Evolutionary conservation across 2,329 filamentous ascomycete genomes (phyloP).

Genomic region (Cladosporium oxysporum): DNA sequence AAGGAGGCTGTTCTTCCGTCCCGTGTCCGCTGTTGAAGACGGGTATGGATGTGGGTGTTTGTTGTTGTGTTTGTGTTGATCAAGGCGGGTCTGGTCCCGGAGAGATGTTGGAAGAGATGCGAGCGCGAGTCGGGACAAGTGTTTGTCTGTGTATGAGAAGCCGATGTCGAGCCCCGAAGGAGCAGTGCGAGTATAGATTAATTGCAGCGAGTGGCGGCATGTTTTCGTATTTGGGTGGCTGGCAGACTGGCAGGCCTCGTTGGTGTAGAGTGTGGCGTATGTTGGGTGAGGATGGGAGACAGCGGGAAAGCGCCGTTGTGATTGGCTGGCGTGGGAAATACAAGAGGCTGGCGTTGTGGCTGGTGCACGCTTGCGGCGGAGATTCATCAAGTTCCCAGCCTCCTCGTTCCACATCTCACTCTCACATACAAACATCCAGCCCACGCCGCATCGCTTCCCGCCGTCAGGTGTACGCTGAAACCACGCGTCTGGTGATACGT

Average conservation of each 20-base stretch:
- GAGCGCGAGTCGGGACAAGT: background rate
- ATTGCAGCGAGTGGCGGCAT: slow-evolving; percentile 3
- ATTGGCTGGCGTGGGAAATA: background rate
- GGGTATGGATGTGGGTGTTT: background rate
- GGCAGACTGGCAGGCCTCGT: slow-evolving; percentile 1
- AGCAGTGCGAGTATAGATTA: slow-evolving; percentile 1
- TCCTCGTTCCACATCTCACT: slow-evolving; percentile 4
- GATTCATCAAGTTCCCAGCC: background rate
- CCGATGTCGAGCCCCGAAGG: background rate
- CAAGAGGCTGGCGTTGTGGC: slow-evolving; percentile 3
- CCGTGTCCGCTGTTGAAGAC: background rate
- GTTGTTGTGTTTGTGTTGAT: background rate
- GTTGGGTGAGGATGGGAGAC: background rate
- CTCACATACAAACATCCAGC: background rate
- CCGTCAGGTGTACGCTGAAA: background rate
- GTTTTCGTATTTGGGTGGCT: slow-evolving; percentile 3
- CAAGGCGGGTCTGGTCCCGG: background rate
- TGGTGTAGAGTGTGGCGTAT: background rate
- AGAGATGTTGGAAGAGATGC: background rate
- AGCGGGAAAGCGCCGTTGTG: background rate
- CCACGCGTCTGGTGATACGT: background rate
- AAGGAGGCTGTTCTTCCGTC: background rate
- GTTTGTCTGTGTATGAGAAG: slow-evolving; percentile 6
- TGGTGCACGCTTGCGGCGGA: slow-evolving; percentile 1
- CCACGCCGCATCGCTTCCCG: slow-evolving; percentile 4